These are phyloP conservation scores for Purpureocillium takamizusanense DNA, from an alignment of 2,329 filamentous ascomycete species.

Conservation along the genomic window DNA sequence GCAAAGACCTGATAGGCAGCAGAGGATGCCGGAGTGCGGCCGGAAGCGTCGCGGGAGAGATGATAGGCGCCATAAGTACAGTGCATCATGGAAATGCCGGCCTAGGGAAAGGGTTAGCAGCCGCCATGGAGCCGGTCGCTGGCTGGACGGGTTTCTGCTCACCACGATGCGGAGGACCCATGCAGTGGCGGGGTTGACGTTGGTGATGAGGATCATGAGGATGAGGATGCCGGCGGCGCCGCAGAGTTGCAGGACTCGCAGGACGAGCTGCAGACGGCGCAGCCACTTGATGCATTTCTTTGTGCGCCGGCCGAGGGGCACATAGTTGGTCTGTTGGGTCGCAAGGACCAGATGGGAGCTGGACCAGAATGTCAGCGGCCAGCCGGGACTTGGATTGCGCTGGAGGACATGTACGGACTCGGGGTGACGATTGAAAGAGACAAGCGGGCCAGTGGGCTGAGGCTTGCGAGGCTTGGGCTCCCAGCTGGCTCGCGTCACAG, in stretches of 20 bases:
- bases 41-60: constrained; percentile 59
- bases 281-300: constrained; percentile 64
- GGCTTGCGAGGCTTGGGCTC: constrained; percentile 51
- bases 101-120: too few relatives aligned
- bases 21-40: constrained; percentile 68
- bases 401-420: constrained; percentile 49
- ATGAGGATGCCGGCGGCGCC: constrained; percentile 64
- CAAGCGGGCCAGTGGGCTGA: constrained; percentile 64
- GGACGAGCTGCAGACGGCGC: constrained; percentile 57
- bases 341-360: constrained; percentile 56
- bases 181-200: constrained; percentile 52
- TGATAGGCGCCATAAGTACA: constrained; percentile 75
- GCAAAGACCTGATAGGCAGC: constrained; percentile 87
- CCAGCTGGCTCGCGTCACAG: constrained; percentile 72
- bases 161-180: constrained; percentile 75
- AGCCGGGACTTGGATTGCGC: neutral
- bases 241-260: constrained; percentile 59
- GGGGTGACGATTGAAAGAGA: constrained; percentile 79
- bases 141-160: too few relatives aligned
- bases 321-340: constrained; percentile 50
- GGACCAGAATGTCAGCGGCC: constrained; percentile 6
- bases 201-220: constrained; percentile 67
- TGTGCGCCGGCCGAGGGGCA: constrained; percentile 58
- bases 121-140: too few relatives aligned
- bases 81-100: constrained; percentile 64